Evolutionary conservation across 192 early-diverging fungal species (phyloP).

Genomic region (Neocallimastix lanati): DNA sequence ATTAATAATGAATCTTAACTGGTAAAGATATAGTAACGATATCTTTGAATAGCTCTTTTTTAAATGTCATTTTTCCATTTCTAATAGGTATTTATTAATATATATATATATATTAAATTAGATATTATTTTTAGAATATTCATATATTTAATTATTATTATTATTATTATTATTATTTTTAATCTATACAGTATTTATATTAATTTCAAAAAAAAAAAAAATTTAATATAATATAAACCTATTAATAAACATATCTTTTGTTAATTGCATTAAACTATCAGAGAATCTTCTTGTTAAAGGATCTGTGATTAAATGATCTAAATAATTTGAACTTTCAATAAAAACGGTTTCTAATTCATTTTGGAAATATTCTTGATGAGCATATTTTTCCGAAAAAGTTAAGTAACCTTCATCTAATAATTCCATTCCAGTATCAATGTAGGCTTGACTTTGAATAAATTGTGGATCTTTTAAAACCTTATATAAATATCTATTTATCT

Average conservation of each 20-base stretch:
- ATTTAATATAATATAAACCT: too few relatives aligned
- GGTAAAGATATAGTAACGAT: slow-evolving; percentile 12
- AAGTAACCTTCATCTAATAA: slow-evolving; percentile 9
- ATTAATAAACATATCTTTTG: slow-evolving; percentile 7
- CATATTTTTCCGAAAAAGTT: slow-evolving; percentile 7
- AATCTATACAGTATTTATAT: too few relatives aligned
- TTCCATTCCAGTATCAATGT: slow-evolving; percentile 2
- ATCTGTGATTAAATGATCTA: slow-evolving; percentile 3
- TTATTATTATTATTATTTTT: too few relatives aligned
- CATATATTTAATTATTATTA: too few relatives aligned
- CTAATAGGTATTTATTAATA: too few relatives aligned
- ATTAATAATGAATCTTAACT: neutral
- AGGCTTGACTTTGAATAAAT: slow-evolving; percentile 10
- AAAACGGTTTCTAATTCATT: slow-evolving; percentile 3
- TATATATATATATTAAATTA: too few relatives aligned
- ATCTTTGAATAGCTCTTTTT: slow-evolving; percentile 9
- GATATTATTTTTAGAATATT: too few relatives aligned
- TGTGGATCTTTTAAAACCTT: slow-evolving; percentile 5
- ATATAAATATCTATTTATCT: neutral
- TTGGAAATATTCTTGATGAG: neutral
- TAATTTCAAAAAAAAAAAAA: too few relatives aligned
- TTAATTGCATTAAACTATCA: slow-evolving; percentile 3
- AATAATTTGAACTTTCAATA: neutral
- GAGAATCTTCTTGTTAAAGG: slow-evolving; percentile 6
- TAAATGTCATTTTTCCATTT: slow-evolving; percentile 9